phyloP scores from a whole-genome alignment of 805 yeast genomes.

The Saturnispora gosingensis region DNA sequence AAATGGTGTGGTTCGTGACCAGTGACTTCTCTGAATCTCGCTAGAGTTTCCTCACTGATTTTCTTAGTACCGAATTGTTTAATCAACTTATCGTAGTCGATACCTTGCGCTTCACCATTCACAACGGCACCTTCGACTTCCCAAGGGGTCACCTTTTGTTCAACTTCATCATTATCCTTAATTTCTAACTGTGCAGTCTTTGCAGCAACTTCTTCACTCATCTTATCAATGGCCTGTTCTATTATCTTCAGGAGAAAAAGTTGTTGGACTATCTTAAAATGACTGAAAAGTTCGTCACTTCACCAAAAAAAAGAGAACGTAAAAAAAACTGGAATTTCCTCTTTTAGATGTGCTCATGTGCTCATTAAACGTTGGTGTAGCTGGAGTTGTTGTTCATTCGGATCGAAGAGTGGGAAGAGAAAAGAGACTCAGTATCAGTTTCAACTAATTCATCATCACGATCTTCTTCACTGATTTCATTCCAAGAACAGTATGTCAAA shows the following conservation, averaged over 20 bases:
- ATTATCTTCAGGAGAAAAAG: background rate
- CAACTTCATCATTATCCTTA: slow-evolving; percentile 17
- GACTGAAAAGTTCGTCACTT: background rate
- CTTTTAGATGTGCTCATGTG: background rate
- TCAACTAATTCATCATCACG: slow-evolving; percentile 27
- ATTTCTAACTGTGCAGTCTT: slow-evolving; percentile 18
- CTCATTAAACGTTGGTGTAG: background rate
- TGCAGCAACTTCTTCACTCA: slow-evolving; percentile 11
- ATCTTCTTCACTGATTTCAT: slow-evolving; percentile 41
- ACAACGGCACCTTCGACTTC: slow-evolving; percentile 98
- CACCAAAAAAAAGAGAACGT: background rate
- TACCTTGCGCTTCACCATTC: slow-evolving; percentile 83
- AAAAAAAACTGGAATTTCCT: background rate
- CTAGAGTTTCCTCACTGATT: slow-evolving; percentile 61
- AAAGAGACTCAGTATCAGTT: slow-evolving; percentile 23
- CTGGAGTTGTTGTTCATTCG: background rate
- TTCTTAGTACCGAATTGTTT: slow-evolving; percentile 77
- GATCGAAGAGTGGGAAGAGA: background rate
- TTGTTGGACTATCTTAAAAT: background rate
- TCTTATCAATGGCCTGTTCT: background rate
- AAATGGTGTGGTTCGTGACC: slow-evolving; percentile 90
- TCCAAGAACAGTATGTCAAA: slow-evolving; percentile 58
- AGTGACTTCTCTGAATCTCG: slow-evolving; percentile 69
- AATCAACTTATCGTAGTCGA: slow-evolving; percentile 85
- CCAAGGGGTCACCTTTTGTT: slow-evolving; percentile 86